A percentile compares a stretch with the other conserved stretches of the same genome.
phyloP scores from a whole-genome alignment of 345 rosid species.

The Triadica sebifera region DNA sequence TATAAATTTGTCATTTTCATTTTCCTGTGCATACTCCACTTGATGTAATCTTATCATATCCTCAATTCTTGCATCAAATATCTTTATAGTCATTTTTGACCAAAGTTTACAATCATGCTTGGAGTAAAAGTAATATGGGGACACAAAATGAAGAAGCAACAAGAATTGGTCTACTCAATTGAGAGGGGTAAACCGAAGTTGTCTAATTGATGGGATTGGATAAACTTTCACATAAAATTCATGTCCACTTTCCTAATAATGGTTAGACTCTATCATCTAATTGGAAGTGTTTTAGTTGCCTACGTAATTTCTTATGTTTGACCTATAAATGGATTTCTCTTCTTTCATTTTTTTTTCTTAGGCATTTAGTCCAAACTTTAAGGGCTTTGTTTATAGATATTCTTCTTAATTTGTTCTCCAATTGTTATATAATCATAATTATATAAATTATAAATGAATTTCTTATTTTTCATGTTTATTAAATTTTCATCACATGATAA shows the following conservation, averaged over 20 bases:
- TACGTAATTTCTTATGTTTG: background rate
- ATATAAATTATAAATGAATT: too few relatives aligned
- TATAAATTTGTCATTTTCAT: too few relatives aligned
- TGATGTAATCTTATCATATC: background rate
- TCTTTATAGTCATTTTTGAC: constrained; percentile 14
- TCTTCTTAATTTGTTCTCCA: background rate
- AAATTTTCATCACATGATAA: too few relatives aligned
- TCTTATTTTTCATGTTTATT: too few relatives aligned
- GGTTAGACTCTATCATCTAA: background rate
- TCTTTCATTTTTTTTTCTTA: background rate
- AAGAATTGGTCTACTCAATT: constrained; percentile 2
- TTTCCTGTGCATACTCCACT: too few relatives aligned
- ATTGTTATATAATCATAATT: too few relatives aligned
- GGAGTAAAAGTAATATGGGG: background rate
- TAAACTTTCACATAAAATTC: background rate
- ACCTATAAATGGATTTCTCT: background rate
- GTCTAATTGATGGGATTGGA: constrained; percentile 2
- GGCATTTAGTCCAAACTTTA: background rate
- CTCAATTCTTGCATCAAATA: constrained; percentile 12
- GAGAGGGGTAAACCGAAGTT: background rate
- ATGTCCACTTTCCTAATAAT: constrained; percentile 9
- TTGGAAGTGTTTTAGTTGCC: background rate
- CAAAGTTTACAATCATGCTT: constrained; percentile 21
- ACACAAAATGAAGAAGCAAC: background rate
- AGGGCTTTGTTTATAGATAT: background rate